Percentiles rank a stretch among this genome's conserved stretches.
Conservation (phyloP, 2,329 filamentous ascomycete genomes). For the Hymenoscyphus occultus region DNA sequence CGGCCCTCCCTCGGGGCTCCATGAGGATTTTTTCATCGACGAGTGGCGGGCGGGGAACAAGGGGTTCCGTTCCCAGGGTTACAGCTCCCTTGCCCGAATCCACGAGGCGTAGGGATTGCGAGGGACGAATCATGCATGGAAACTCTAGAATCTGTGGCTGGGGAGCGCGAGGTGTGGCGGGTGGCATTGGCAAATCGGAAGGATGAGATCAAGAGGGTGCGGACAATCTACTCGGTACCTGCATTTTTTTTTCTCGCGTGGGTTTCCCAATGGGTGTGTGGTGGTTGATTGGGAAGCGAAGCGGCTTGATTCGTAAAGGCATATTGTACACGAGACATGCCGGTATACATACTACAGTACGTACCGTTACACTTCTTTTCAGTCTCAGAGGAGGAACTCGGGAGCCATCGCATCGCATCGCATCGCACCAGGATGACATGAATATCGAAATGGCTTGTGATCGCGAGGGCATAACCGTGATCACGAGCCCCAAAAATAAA, state of each 20-base stretch:
- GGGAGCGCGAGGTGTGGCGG: neutral
- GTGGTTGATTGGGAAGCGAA: neutral
- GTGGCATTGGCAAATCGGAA: neutral
- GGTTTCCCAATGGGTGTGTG: neutral
- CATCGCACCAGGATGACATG: too few species aligned
- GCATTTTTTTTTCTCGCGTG: neutral
- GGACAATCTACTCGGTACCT: neutral
- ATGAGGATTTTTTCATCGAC: too few species aligned
- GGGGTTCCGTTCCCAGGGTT: neutral
- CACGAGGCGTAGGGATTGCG: constrained; percentile 1
- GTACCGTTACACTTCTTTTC: too few species aligned
- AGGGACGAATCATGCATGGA: neutral
- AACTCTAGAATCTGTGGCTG: neutral
- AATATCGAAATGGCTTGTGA: neutral
- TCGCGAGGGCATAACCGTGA: neutral
- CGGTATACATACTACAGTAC: neutral
- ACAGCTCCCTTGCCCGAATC: neutral
- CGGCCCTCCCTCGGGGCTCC: neutral
- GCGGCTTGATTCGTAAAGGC: constrained; percentile 1
- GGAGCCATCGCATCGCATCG: too few species aligned
- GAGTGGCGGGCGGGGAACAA: neutral
- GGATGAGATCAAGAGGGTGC: neutral
- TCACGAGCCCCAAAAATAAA: too few species aligned
- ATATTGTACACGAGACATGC: constrained; percentile 1
- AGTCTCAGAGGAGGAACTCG: neutral